Base-by-base conservation (phyloP, 345 rosid genomes). In the Eutrema heterophyllum region DNA sequence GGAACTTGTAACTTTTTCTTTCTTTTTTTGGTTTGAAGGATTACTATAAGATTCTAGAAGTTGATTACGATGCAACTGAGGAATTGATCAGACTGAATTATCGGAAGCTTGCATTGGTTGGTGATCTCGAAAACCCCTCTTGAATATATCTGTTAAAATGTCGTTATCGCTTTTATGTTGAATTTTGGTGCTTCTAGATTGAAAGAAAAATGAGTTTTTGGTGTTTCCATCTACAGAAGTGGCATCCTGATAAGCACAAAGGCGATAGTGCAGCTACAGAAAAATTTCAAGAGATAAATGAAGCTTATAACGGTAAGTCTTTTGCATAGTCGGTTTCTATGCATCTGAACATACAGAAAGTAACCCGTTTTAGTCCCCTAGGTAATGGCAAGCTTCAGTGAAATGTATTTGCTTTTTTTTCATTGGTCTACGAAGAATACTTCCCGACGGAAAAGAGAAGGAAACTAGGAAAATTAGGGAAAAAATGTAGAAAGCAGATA, bases 201-300 rank as follows among this genome's bases (percentile, higher is more conserved):
- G 67, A 21, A 45, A 54, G 6, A 7, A 6, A 5, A 26, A 0
- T 18, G 14, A 1, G 3, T 0, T 39, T 18, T 11, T 18, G 64
- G 10, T 69, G 50, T 29, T 53, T 75, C 59, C 60, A 39, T 68
- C 5, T 21, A 32, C 58, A 91, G 94, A 88, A 87, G 82, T 91
- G 94, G 94, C 97, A 91, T 78, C 94, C 97, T 44, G 97, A 88
- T 79, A 88, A 91, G 72, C 94, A 88, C 88, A 81, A 84, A 73
- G 90, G 86, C 32, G 94, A 88, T 82, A 75, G 29, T 81, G 83
- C 82, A 72, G 85, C 82, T 72, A 87, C 92, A 15, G 82, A 86
- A 40, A 91, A 82, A 60, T 91, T 91, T 74, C 89, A 87, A 74
- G 89, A 91, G 89, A 91, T 91, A 13, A 91, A 84, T 45, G 94